Percentiles rank a stretch among this genome's conserved stretches.
Conservation (phyloP, 2,329 filamentous ascomycete species). For the Pseudocercospora cruenta region DNA sequence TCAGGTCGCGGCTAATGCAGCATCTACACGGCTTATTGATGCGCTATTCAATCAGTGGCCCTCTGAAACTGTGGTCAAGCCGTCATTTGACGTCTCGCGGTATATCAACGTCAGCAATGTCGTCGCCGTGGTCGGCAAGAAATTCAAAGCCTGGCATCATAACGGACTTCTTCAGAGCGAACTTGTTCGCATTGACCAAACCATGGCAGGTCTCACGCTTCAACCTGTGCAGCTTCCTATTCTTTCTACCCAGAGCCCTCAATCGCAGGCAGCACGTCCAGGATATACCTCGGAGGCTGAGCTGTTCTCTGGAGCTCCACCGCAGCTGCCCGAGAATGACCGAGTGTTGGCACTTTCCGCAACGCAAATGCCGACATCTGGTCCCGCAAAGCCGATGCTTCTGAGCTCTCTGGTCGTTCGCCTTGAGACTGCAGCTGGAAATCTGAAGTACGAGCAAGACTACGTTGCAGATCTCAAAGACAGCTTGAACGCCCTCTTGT, state of each 20-base stretch:
- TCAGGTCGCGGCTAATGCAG: neutral
- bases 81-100: constrained; percentile 1
- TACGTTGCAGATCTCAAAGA: constrained; percentile 15
- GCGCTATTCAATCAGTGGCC: constrained; percentile 23
- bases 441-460: neutral
- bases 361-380: neutral
- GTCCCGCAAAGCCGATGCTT: neutral
- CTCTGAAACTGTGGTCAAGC: neutral
- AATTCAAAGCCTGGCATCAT: constrained; percentile 26
- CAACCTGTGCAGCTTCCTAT: neutral
- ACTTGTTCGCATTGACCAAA: constrained; percentile 11
- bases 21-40: constrained; percentile 1
- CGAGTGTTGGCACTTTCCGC: constrained; percentile 21
- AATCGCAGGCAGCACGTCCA: neutral
- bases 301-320: constrained; percentile 10
- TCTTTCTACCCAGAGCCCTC: neutral
- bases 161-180: constrained; percentile 24
- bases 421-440: neutral
- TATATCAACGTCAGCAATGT: constrained; percentile 24
- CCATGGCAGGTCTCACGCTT: neutral
- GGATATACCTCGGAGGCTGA: constrained; percentile 10
- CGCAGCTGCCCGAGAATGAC: constrained; percentile 10
- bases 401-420: neutral
- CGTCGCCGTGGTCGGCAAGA: constrained; percentile 11
- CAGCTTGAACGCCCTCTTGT: constrained; percentile 10